Base-by-base conservation (phyloP, 331 rosid species). In the Rosa hybrid region DNA sequence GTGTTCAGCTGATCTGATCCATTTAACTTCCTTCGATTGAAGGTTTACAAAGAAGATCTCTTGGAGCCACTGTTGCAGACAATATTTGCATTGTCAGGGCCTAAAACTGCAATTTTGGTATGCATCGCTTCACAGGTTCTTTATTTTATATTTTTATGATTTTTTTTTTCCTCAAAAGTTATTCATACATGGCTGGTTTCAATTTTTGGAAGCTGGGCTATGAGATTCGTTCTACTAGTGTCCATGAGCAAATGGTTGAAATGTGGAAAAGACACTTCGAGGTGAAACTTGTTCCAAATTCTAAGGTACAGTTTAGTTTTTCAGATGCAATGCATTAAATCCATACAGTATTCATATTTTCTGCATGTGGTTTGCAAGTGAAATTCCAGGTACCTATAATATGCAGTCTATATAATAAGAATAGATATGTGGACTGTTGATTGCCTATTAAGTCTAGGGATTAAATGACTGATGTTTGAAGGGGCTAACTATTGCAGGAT, bases 241-340 rank as follows among this genome's bases (percentile, higher is more conserved):
- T 95, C 86, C 99, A 95, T n/a, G 99, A 91, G 81, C 91, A 90
- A 92, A 93, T 91, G 98, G 97, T 95, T 76, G 82, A 90, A 76
- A 90, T 93, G 99, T 95, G 98, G 97, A 93, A 75, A 83, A 74
- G 77, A 81, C 77, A 85, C 79, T 95, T 95, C 14, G 90, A 93
- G 14, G 87, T 95, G 80, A 95, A 93, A 85, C 88, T 83, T 54
- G 87, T 95, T 80, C 84, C 99, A 8, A 89, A 85, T 81, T 91
- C 98, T 10, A 91, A 95, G 95, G 99, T 93, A 83, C 50, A 45
- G 30, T 56, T 4, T 68, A 49, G 56, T 76, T 64, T 64, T 7
- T 60, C 21, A 39, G 42, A 64, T 59, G 13, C 72, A 74, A 25
- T 56, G 77, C 30, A 42, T 48, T 10, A 14, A 59, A 27, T 42